Evolutionary conservation across 2,329 filamentous ascomycete genomes (phyloP).

Genomic region (Cercospora sp.): DNA sequence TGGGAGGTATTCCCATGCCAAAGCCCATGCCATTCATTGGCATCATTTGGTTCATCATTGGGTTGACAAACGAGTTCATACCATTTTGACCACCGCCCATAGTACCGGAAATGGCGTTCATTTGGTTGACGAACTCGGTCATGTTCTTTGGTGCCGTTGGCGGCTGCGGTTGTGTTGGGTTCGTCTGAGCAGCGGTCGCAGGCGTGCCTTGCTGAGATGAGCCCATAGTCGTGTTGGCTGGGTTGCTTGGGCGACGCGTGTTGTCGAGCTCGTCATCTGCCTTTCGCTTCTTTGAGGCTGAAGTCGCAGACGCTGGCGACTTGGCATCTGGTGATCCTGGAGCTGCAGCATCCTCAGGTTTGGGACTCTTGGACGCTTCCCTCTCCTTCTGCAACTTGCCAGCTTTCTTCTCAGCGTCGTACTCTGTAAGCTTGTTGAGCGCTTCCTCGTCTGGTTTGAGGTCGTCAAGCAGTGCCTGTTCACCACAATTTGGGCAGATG

Average conservation of each 20-base stretch:
- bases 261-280: constrained; percentile 67
- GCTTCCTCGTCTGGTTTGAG: constrained; percentile 80
- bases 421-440: constrained; percentile 81
- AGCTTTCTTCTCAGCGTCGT: constrained; percentile 57
- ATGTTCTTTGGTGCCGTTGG: constrained; percentile 33
- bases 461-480: constrained; percentile 91
- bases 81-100: constrained; percentile 28
- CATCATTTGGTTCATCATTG: constrained; percentile 33
- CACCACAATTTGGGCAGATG: constrained; percentile 86
- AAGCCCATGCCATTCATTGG: constrained; percentile 24
- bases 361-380: constrained; percentile 41
- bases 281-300: constrained; percentile 71
- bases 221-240: constrained; percentile 47
- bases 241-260: constrained; percentile 45
- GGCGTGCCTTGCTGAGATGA: constrained; percentile 39
- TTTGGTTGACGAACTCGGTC: constrained; percentile 47
- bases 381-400: constrained; percentile 48
- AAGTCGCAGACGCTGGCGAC: constrained; percentile 35
- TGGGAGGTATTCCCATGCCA: constrained; percentile 15
- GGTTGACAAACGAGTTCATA: constrained; percentile 31
- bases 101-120: constrained; percentile 46
- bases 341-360: constrained; percentile 22
- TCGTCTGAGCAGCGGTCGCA: constrained; percentile 41
- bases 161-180: constrained; percentile 22
- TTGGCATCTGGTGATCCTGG: constrained; percentile 32